Evolutionary conservation across 306 rosid species (phyloP), one percentile per base, ranked within the genome.

Genomic region (Delonix regia): DNA sequence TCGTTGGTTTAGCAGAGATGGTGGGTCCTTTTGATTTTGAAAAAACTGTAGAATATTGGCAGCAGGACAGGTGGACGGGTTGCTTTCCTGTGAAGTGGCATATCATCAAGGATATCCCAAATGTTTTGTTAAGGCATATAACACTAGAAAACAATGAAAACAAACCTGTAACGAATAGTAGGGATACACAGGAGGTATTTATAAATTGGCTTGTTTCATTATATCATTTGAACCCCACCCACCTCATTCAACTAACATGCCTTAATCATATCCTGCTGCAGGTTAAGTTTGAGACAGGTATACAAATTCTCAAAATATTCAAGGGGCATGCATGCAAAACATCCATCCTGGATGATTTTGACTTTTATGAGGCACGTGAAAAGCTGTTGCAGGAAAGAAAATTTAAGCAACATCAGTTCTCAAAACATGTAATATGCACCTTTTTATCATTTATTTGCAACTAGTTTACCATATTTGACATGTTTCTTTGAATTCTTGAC

Each of bases 141-240:
- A 80, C 84, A n/a, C 80, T 87, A 5, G 91, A 87, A 62, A 87
- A 87, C 80, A 87, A 87, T 52, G 91, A 87, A 67, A 78, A 82
- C 83, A 87, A 81, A 69, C 91, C 88, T 59, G 91, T 87, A 1
- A 87, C 88, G 0, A 87, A 87, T 22, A 87, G 91, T 7, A 82
- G 91, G 75, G 91, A 87, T 60, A 87, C 91, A 27, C 91, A 85
- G 24, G 91, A 87, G 91, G 91, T 87, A 85, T 82, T 60, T 57
- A 13, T 72, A 12, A 52, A 22, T 49, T 51, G 38, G 11, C 59
- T 73, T 73, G 53, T 60, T 80, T 80, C 44, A 36, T 69, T 64
- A 41, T 45, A 18, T 45, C 30, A 7, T 11, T n/a, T 52, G 21
- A 44, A n/a, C 21, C 18, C 8, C 10, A 60, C 18, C 8, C 10